Base-by-base conservation (phyloP, 2,329 filamentous ascomycete species). In the Graphiopsis chlorocephala region DNA sequence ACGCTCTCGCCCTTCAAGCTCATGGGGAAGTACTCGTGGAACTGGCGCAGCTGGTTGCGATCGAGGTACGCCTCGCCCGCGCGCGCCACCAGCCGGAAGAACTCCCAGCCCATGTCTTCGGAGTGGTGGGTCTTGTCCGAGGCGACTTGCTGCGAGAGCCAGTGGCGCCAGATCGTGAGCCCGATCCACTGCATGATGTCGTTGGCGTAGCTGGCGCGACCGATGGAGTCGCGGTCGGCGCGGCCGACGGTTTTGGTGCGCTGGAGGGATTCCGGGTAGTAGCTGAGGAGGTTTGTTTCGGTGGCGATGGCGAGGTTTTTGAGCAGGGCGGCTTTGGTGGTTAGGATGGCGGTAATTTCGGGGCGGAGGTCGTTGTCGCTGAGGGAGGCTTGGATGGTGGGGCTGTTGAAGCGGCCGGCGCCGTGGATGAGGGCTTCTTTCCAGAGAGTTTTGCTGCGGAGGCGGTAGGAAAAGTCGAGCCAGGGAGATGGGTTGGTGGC, bases 141-240 rank as follows among this genome's bases (percentile, higher is more conserved):
- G 42, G 76, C 72, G 38, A 83, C 73, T 15, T 74, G 70, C 61
- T 82, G 76, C 1, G 73, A 75, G 33, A 83, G 70, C 78, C 80
- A 84, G 69, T 84, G 79, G 0, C 80, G 78, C 70, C 82, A 80
- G 59, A 82, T 78, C 8, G 69, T 71, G 8, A 84, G 73, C 4
- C 78, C 79, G 73, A 84, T 81, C 83, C 83, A 85, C 67, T 80
- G 75, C 65, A 83, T 77, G 65, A 85, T 81, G 65, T 84, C 80
- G 64, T 77, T 80, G 23, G 76, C 73, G 67, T 83, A 84, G 17
- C 75, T 74, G 52, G 79, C 77, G 35, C 81, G 79, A 59, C 75
- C 72, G 45, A 76, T 74, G 23, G 73, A 72, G 63, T 76, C 73
- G 42, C 66, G 68, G 70, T 75, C 71, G 42, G 66, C 74, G 61